These are phyloP conservation scores for Cardiospermum halicacabum DNA, from an alignment of 345 rosid genomes.

Conservation along the genomic window DNA sequence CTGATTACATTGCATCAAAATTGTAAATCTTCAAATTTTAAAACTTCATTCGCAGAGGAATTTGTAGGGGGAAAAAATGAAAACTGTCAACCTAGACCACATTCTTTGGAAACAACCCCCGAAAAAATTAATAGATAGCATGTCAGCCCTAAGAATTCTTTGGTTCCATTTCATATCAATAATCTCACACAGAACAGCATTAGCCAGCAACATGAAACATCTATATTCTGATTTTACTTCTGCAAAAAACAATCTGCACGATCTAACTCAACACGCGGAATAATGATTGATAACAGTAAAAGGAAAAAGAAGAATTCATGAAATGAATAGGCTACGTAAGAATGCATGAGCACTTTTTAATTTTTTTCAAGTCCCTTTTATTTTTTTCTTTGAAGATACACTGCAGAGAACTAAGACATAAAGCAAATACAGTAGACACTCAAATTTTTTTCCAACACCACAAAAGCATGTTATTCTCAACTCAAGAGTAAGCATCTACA, in stretches of 20 bases:
- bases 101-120: not conserved
- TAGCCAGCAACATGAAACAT: not conserved
- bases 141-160: too few relatives aligned
- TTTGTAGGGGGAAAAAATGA: not conserved
- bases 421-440: not conserved
- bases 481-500: not conserved
- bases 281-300: not conserved
- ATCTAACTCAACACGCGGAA: not conserved
- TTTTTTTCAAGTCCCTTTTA: not conserved
- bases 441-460: not conserved
- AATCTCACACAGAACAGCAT: not conserved
- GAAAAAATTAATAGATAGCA: too few relatives aligned
- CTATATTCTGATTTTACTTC: not conserved
- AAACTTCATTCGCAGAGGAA: not conserved
- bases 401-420: not conserved
- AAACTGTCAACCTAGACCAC: not conserved
- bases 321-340: not conserved
- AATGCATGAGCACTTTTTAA: not conserved
- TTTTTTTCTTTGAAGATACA: not conserved
- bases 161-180: not conserved
- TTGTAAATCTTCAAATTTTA: not conserved
- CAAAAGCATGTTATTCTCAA: not conserved
- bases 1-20: not conserved
- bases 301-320: not conserved
- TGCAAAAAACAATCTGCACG: not conserved